Percentiles rank a stretch among this genome's conserved stretches.
phyloP scores from a whole-genome alignment of 2,329 filamentous ascomycete species.

The Pyrenophora seminiperda region DNA sequence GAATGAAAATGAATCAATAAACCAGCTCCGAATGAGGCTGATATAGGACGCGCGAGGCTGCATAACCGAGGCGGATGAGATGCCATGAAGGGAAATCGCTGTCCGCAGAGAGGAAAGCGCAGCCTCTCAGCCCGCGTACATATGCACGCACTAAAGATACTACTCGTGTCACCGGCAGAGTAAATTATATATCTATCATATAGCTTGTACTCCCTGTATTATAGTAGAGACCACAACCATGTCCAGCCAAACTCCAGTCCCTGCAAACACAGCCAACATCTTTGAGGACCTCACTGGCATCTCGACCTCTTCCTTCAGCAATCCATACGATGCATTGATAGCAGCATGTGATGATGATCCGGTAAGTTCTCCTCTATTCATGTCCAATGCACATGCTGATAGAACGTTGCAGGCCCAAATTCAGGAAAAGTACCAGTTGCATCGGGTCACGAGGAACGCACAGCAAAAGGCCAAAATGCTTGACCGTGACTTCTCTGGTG shows the following conservation, averaged over 20 bases:
- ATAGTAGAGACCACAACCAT: slow-evolving; percentile 11
- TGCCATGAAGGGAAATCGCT: slow-evolving; percentile 7
- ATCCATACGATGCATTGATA: slow-evolving; percentile 79
- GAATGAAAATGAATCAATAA: too few relatives aligned
- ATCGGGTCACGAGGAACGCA: slow-evolving; percentile 75
- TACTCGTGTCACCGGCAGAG: background rate
- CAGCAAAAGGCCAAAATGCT: slow-evolving; percentile 79
- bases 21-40: too few relatives aligned
- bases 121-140: background rate
- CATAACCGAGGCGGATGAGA: slow-evolving; percentile 2
- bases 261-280: slow-evolving; percentile 26
- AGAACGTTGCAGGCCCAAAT: slow-evolving; percentile 61
- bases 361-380: slow-evolving; percentile 55
- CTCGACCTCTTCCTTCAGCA: slow-evolving; percentile 56
- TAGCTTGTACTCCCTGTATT: background rate
- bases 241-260: slow-evolving; percentile 15
- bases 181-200: background rate
- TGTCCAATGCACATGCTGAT: background rate
- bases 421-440: slow-evolving; percentile 72
- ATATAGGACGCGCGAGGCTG: background rate
- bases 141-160: background rate
- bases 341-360: slow-evolving; percentile 67
- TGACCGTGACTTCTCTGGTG: slow-evolving; percentile 67
- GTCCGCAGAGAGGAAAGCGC: background rate
- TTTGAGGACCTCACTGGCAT: slow-evolving; percentile 51